Percentiles rank a stretch among this genome's conserved stretches.
Evolutionary conservation across 148 eudicot species (phyloP).

Genomic region (Amaranthus palmeri): DNA sequence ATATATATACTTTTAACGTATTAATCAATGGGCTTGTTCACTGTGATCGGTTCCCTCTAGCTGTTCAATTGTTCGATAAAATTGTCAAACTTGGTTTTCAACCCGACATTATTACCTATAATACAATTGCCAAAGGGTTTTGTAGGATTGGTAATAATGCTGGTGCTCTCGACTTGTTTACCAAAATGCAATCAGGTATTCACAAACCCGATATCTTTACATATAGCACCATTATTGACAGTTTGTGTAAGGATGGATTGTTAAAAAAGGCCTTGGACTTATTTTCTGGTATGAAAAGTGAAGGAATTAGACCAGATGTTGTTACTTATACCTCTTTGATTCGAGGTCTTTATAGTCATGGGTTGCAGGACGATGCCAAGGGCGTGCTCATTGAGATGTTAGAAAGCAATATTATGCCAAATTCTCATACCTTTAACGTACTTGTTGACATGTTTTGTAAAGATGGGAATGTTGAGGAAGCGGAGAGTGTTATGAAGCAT

Average conservation of each 20-base stretch:
- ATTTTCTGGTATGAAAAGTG: constrained; percentile 8
- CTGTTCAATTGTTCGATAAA: too few relatives aligned
- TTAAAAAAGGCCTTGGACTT: neutral
- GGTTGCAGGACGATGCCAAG: constrained; percentile 1
- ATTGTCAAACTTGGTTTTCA: too few relatives aligned
- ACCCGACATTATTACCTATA: too few relatives aligned
- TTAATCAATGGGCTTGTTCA: too few relatives aligned
- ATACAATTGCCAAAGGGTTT: too few relatives aligned
- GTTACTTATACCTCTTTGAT: constrained; percentile 19
- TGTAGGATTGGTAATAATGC: too few relatives aligned
- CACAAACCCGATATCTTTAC: neutral
- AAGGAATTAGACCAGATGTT: constrained; percentile 4
- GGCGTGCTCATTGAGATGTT: constrained; percentile 1
- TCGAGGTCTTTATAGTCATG: constrained; percentile 14
- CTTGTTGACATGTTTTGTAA: constrained; percentile 20
- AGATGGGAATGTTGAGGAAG: constrained; percentile 16
- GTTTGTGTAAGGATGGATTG: constrained; percentile 14
- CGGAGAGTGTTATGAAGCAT: neutral
- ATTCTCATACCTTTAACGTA: constrained; percentile 5
- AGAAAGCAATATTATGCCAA: neutral
- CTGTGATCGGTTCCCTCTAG: too few relatives aligned
- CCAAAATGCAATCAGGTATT: neutral
- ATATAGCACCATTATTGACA: constrained; percentile 18
- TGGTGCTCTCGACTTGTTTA: neutral
- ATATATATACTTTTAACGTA: too few relatives aligned